These are phyloP conservation scores for Solanum chmielewskii DNA, from an alignment of 257 asterid genomes.

Conservation along the genomic window DNA sequence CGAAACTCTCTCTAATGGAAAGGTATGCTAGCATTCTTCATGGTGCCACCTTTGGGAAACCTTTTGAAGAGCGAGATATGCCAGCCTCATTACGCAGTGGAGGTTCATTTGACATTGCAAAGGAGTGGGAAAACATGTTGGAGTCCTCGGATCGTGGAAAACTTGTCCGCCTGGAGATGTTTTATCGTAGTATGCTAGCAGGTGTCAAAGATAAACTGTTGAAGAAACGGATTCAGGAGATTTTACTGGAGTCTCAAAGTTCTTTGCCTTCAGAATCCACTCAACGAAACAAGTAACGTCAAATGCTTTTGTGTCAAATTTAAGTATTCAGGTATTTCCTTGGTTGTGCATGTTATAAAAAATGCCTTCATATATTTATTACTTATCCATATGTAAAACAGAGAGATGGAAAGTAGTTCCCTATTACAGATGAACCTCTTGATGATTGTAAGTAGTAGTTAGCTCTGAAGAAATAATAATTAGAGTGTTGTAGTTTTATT, in stretches of 20 bases:
- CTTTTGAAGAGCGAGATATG: constrained; percentile 56
- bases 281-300: background rate
- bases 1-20: constrained; percentile 45
- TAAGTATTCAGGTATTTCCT: background rate
- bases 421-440: background rate
- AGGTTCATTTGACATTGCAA: constrained; percentile 47
- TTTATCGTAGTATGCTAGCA: constrained; percentile 59
- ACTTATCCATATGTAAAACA: background rate
- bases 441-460: background rate
- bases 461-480: background rate
- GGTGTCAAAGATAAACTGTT: constrained; percentile 74
- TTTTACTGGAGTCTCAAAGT: constrained; percentile 43
- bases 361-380: background rate
- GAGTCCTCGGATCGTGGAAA: constrained; percentile 56
- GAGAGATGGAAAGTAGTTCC: background rate
- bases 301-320: background rate
- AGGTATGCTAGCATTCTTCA: constrained; percentile 72
- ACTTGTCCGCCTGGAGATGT: constrained; percentile 56
- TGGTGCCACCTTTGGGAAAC: constrained; percentile 68
- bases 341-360: background rate
- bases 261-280: constrained; percentile 6
- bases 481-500: background rate
- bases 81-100: constrained; percentile 32
- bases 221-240: constrained; percentile 62
- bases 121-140: constrained; percentile 82